These are phyloP conservation scores for Yamadazyma insecticola DNA, from an alignment of 805 yeast species.

Conservation along the genomic window DNA sequence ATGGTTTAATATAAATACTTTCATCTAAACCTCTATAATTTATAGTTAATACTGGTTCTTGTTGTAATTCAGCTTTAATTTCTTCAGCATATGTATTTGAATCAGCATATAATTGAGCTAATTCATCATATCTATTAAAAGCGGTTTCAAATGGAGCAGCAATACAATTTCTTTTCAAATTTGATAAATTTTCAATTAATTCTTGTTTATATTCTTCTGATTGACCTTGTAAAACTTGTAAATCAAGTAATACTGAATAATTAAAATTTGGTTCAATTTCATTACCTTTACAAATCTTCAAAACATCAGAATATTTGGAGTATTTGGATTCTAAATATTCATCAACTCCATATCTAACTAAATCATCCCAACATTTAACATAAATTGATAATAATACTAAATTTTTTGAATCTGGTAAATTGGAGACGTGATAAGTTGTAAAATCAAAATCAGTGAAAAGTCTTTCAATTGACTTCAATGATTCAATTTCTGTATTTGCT, in stretches of 20 bases:
- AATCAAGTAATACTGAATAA: conserved; percentile 68
- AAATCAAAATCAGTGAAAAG: conserved; percentile 93
- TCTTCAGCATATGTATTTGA: conserved; percentile 41
- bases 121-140: conserved; percentile 68
- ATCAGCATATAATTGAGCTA: conserved; percentile 47
- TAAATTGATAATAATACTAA: conserved; percentile 62
- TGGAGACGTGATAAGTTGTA: conserved; percentile 89
- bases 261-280: conserved; percentile 71
- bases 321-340: conserved; percentile 50
- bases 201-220: conserved; percentile 45
- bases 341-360: conserved; percentile 61
- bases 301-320: conserved; percentile 25
- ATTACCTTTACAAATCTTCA: conserved; percentile 30
- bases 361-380: conserved; percentile 74
- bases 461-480: conserved; percentile 60
- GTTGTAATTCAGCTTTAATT: conserved; percentile 37
- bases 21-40: conserved; percentile 87
- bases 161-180: conserved; percentile 79
- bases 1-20: conserved; percentile 83
- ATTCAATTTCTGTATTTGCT: conserved; percentile 43
- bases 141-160: conserved; percentile 93
- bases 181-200: conserved; percentile 61
- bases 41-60: conserved; percentile 60
- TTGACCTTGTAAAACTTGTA: conserved; percentile 29
- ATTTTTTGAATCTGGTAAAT: conserved; percentile 66